Evolutionary conservation across 2,329 filamentous ascomycete species (phyloP).

Genomic region (Epicoccum nigrum): DNA sequence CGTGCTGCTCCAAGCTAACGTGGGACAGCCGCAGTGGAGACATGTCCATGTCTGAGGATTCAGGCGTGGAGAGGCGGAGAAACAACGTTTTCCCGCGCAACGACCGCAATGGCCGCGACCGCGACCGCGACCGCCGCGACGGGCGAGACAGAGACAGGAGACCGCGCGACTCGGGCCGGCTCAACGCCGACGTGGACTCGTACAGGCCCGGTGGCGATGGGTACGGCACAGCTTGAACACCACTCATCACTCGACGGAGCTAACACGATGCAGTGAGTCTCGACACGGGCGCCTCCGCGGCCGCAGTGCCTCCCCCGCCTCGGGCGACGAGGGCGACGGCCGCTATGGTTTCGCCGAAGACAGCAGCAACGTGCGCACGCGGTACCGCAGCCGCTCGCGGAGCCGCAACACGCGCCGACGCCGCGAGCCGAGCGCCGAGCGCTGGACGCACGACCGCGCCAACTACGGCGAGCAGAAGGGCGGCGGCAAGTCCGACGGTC

Average conservation of each 20-base stretch:
- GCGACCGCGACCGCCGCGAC: conserved; percentile 24
- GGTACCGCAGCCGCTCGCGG: conserved; percentile 51
- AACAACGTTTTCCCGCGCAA: conserved; percentile 20
- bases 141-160: conserved; percentile 23
- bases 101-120: conserved; percentile 12
- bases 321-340: conserved; percentile 55
- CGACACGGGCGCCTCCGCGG: conserved; percentile 60
- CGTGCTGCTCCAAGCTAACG: conserved; percentile 29
- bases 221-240: conserved; percentile 15
- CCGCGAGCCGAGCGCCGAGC: conserved; percentile 33
- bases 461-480: conserved; percentile 30
- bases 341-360: conserved; percentile 57
- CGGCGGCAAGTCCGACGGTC: conserved; percentile 20
- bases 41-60: conserved; percentile 83
- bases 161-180: conserved; percentile 16
- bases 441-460: conserved; percentile 41
- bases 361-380: conserved; percentile 51
- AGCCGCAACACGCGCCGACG: conserved; percentile 42
- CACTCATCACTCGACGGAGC: not conserved
- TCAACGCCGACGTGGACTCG: conserved; percentile 35
- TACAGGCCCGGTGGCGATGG: conserved; percentile 38
- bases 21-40: conserved; percentile 59
- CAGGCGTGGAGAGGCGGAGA: conserved; percentile 32
- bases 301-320: conserved; percentile 64
- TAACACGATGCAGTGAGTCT: conserved; percentile 31